A percentile compares a stretch with the other conserved stretches of the same genome.
Conservation (phyloP, 192 early-diverging fungal species). For the Lobulomyces angularis region DNA sequence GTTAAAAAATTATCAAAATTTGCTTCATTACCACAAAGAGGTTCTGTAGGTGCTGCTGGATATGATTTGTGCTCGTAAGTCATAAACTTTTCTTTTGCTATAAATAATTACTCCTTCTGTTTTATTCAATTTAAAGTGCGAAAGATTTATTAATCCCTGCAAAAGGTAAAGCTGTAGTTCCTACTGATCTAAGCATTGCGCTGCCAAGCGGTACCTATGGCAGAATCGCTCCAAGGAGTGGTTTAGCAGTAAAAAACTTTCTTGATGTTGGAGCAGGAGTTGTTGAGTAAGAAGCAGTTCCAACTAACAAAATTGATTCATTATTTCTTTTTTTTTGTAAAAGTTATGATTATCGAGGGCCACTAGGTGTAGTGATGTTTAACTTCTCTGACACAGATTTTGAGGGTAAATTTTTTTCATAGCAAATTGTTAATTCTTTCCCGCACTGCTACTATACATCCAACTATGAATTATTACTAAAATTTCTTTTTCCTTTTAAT, state of each 20-base stretch:
- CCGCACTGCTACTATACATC: not conserved
- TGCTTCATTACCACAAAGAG: slow-evolving; percentile 66
- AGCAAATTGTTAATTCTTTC: too few species aligned
- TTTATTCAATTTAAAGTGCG: slow-evolving; percentile 2
- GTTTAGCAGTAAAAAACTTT: slow-evolving; percentile 80
- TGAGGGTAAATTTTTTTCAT: too few species aligned
- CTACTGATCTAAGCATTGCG: slow-evolving; percentile 75
- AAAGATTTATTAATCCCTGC: slow-evolving; percentile 49
- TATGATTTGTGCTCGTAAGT: slow-evolving; percentile 68
- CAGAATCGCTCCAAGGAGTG: slow-evolving; percentile 85
- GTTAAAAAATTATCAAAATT: slow-evolving; percentile 61
- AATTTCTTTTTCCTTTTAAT: not conserved
- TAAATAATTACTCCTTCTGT: not conserved
- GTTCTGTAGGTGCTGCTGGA: slow-evolving; percentile 73
- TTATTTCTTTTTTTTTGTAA: too few species aligned
- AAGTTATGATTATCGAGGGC: slow-evolving; percentile 90
- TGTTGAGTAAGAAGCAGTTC: too few species aligned
- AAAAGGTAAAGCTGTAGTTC: slow-evolving; percentile 61
- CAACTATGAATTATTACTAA: not conserved
- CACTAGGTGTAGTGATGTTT: slow-evolving; percentile 74
- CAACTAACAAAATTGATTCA: too few species aligned
- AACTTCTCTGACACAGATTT: slow-evolving; percentile 70
- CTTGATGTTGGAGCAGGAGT: slow-evolving; percentile 85
- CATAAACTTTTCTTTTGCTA: not conserved
- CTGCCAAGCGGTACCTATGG: slow-evolving; percentile 84